A percentile compares a stretch with the other conserved stretches of the same genome.
Conservation (phyloP, 2,329 filamentous ascomycete species). For the Lachnum nothofagi region DNA sequence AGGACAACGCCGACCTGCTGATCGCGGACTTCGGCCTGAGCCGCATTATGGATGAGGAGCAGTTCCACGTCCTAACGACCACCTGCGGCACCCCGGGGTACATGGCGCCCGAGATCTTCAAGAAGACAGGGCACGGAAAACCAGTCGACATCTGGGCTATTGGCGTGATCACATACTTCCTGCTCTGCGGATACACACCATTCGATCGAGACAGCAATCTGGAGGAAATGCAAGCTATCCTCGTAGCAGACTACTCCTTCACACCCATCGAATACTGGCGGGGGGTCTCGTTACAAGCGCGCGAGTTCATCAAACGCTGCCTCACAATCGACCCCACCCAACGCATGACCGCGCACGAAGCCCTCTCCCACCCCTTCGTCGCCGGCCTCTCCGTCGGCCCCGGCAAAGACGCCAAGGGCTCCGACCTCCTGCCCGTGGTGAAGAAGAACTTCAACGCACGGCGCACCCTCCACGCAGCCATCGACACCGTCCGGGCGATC, state of each 20-base stretch:
- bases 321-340: conserved; percentile 82
- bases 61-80: conserved; percentile 95
- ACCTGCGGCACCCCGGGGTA: conserved; percentile 97
- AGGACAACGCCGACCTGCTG: conserved; percentile 93
- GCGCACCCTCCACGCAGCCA: conserved; percentile 63
- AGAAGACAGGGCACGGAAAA: conserved; percentile 96
- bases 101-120: conserved; percentile 99
- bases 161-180: conserved; percentile 96
- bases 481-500: conserved; percentile 66
- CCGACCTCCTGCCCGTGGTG: conserved; percentile 62
- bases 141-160: conserved; percentile 98
- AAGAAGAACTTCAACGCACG: conserved; percentile 72
- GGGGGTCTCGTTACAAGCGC: conserved; percentile 76
- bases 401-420: conserved; percentile 43
- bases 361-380: conserved; percentile 62
- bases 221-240: conserved; percentile 98
- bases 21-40: conserved; percentile 96
- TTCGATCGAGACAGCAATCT: conserved; percentile 97
- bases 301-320: conserved; percentile 88
- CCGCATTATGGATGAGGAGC: conserved; percentile 97
- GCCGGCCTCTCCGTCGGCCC: conserved; percentile 43
- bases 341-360: conserved; percentile 86
- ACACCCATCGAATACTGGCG: conserved; percentile 95
- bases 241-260: conserved; percentile 93
- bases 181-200: conserved; percentile 95